These are phyloP conservation scores for Penicillium nucicola DNA, from an alignment of 495 filamentous ascomycete genomes.

Conservation along the genomic window DNA sequence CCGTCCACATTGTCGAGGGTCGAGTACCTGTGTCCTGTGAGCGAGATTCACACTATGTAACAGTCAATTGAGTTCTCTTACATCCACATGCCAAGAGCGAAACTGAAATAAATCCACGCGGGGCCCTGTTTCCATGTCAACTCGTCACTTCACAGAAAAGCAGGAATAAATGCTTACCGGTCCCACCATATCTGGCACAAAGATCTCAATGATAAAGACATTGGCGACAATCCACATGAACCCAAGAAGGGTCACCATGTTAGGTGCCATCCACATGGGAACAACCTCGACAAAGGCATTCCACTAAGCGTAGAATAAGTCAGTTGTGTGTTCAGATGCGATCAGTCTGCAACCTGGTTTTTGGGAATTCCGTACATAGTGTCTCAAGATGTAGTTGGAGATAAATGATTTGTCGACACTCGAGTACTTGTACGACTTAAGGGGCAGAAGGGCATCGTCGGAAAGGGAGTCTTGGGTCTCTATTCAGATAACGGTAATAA, in stretches of 20 bases:
- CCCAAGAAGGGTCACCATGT: conserved; percentile 93
- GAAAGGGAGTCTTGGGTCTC: conserved; percentile 61
- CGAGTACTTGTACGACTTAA: conserved; percentile 95
- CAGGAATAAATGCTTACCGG: conserved; percentile 57
- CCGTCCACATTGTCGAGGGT: conserved; percentile 99
- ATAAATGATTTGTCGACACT: conserved; percentile 95
- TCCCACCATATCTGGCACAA: conserved; percentile 88
- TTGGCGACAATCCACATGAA: conserved; percentile 93
- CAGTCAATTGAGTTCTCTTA: conserved; percentile 31
- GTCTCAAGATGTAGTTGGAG: conserved; percentile 86
- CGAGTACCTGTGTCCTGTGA: conserved; percentile 60
- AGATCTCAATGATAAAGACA: conserved; percentile 72
- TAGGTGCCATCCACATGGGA: conserved; percentile 94
- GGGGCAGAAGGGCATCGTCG: conserved; percentile 70
- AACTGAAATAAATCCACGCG: conserved; percentile 91
- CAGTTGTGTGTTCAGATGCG: neutral
- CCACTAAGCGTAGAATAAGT: conserved; percentile 61
- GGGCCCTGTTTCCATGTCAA: conserved; percentile 60
- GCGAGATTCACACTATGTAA: neutral
- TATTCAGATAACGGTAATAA: conserved; percentile 9
- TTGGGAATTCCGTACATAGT: conserved; percentile 73
- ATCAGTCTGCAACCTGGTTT: neutral
- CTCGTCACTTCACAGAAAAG: conserved; percentile 8
- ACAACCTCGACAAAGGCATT: conserved; percentile 92
- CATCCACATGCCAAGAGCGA: conserved; percentile 92